phyloP scores from a whole-genome alignment of 2,329 filamentous ascomycete species.

The Aspergillus transmontanensis region DNA sequence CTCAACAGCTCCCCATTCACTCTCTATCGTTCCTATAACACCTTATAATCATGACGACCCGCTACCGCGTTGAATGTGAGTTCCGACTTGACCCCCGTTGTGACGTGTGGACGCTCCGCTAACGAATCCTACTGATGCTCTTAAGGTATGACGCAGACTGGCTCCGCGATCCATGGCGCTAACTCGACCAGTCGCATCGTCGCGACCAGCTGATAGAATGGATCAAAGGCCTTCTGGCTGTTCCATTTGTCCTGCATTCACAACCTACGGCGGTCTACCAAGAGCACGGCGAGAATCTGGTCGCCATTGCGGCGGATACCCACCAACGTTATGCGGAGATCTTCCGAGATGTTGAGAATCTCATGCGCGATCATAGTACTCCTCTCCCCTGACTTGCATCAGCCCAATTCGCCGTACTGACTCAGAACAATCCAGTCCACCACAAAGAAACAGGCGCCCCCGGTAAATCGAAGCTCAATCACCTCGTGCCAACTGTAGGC shows the following conservation, averaged over 20 bases:
- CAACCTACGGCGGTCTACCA: conserved; percentile 89
- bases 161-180: neutral
- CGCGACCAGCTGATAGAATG: conserved; percentile 92
- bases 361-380: conserved; percentile 88
- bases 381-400: neutral
- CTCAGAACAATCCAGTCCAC: conserved; percentile 54
- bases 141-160: conserved; percentile 53
- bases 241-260: conserved; percentile 94
- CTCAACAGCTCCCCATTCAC: neutral
- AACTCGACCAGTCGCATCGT: conserved; percentile 69
- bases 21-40: neutral
- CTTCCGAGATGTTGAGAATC: conserved; percentile 86
- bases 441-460: conserved; percentile 67
- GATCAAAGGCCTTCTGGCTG: conserved; percentile 92
- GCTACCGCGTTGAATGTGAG: conserved; percentile 70
- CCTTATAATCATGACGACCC: conserved; percentile 44
- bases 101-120: conserved; percentile 7
- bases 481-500: conserved; percentile 89
- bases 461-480: conserved; percentile 84
- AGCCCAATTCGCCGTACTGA: neutral
- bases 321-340: conserved; percentile 92
- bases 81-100: conserved; percentile 15
- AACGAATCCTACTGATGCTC: conserved; percentile 55
- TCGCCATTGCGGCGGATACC: conserved; percentile 75
- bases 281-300: conserved; percentile 62